phyloP scores from a whole-genome alignment of 805 yeast species.

The Danielozyma ontarioensis region DNA sequence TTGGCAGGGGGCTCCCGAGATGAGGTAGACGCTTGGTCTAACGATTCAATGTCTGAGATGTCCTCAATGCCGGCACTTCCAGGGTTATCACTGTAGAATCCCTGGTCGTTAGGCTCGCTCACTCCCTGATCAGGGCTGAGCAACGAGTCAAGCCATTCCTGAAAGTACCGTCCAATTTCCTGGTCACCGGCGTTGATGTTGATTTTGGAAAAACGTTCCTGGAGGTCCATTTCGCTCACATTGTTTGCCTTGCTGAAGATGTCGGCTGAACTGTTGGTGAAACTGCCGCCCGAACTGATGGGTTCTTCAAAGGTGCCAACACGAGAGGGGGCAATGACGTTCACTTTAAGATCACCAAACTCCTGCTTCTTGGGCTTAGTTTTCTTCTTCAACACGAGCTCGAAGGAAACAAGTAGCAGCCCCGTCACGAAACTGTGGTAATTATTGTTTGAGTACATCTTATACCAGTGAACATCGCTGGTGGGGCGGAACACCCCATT shows the following conservation, averaged over 20 bases:
- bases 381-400: conserved; percentile 21
- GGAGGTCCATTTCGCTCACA: no score
- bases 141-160: conserved; percentile 25
- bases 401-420: conserved; percentile 39
- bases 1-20: no score
- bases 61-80: conserved; percentile 14
- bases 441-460: conserved; percentile 34
- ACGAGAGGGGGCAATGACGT: background rate
- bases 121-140: conserved; percentile 12
- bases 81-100: conserved; percentile 28
- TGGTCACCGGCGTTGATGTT: conserved; percentile 1
- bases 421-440: conserved; percentile 45
- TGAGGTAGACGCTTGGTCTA: background rate
- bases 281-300: background rate
- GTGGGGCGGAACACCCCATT: conserved; percentile 8
- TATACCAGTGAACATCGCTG: conserved; percentile 40
- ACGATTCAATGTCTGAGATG: conserved; percentile 28
- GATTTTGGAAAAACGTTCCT: background rate
- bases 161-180: conserved; percentile 10
- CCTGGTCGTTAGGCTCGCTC: conserved; percentile 31
- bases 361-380: conserved; percentile 1
- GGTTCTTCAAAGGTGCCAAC: background rate
- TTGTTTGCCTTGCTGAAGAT: background rate
- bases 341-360: background rate
- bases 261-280: background rate